Evolutionary conservation across 768 basidiomycete genomes (phyloP), one percentile per base, ranked within the genome.

Genomic region (Lyophyllum shimeji): DNA sequence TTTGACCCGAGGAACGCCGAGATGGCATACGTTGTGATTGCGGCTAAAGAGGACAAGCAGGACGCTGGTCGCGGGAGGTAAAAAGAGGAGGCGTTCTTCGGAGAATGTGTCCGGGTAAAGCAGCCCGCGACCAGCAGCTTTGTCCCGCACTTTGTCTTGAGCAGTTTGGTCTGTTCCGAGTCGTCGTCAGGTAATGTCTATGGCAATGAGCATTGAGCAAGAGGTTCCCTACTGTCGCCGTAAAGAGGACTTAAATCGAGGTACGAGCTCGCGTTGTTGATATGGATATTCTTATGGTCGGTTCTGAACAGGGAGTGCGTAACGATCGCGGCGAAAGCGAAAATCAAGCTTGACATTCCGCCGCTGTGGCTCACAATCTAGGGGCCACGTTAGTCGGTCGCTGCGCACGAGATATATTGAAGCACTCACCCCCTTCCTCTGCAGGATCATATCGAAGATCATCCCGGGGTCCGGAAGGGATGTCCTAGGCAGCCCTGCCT

Each of bases 241-340:
- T 84, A 85, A 3, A 85, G 68, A 7, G 78, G 75, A 46, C 77
- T 79, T 5, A 86, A 71, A 62, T 85, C 82, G 33, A 85, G 74
- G 58, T 85, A 84, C 0, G 79, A 80, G 56, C 75, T 74, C 1
- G 83, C 78, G 51, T 79, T 70, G 69, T 85, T 85, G 64, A 77
- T 71, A 40, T 69, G 74, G 63, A 68, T 71, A 59, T 82, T 74
- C 2, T 60, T 55, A 15, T 63, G 65, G 58, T 78, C 71, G 1
- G 82, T 82, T 43, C 76, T 67, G 74, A 84, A 86, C 20, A 84
- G 69, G 7, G 74, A 77, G 68, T 87, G 86, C 46, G 81, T 85
- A 55, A 88, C 76, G 34, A 87, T 69, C 43, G 83, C 73, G 2
- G 86, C 86, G 56, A 85, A 86, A 2, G 86, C 82, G 60, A 87